Conservation (phyloP, 139 green algal genomes). For the Closterium sp. region DNA sequence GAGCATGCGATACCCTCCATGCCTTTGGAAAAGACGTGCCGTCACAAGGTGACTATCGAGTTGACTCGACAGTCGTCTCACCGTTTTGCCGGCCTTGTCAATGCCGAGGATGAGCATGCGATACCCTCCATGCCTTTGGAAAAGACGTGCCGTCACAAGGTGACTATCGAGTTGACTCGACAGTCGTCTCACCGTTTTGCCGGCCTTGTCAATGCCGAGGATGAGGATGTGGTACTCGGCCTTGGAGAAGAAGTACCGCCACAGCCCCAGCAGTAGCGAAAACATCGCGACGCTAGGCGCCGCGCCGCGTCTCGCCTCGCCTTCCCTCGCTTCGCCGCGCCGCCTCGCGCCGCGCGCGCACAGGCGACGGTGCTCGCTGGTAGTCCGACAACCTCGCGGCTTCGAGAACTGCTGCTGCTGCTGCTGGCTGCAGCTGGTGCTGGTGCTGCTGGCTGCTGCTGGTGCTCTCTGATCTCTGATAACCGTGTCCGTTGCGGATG, state of each 20-base stretch:
- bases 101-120: too few species aligned
- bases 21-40: too few species aligned
- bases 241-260: constrained; percentile 77
- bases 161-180: constrained; percentile 56
- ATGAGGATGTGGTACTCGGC: constrained; percentile 90
- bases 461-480: not conserved
- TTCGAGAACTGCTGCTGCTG: not conserved
- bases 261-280: constrained; percentile 76
- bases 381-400: not conserved
- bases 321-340: not conserved
- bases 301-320: not conserved
- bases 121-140: constrained; percentile 74
- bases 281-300: constrained; percentile 69
- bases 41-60: too few species aligned
- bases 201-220: constrained; percentile 80
- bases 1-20: too few species aligned
- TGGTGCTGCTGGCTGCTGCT: not conserved
- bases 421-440: not conserved
- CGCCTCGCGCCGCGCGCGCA: not conserved
- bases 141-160: constrained; percentile 76
- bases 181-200: constrained; percentile 44
- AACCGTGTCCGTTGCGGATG: not conserved
- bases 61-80: too few species aligned
- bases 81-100: too few species aligned
- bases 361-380: not conserved